Conservation (phyloP, 2,329 filamentous ascomycete genomes). For the Ascochyta koolunga region DNA sequence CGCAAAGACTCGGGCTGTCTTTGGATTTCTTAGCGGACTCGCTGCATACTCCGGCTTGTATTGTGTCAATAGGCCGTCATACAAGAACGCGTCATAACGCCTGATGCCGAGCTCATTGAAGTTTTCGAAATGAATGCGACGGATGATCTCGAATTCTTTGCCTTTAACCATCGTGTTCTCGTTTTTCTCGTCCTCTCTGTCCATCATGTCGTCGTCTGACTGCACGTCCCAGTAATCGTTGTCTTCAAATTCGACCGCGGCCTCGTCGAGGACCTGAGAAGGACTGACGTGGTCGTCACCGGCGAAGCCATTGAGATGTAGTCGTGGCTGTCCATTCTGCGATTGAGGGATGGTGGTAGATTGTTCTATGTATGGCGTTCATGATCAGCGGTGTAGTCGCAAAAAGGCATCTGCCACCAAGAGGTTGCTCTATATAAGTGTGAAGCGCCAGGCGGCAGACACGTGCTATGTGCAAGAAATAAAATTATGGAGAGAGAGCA, state of each 20-base stretch:
- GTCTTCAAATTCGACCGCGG: constrained; percentile 53
- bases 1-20: constrained; percentile 82
- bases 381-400: constrained; percentile 28
- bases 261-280: constrained; percentile 45
- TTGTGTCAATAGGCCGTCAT: constrained; percentile 52
- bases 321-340: constrained; percentile 22
- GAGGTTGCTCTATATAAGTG: neutral
- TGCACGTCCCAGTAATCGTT: constrained; percentile 58
- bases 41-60: constrained; percentile 56
- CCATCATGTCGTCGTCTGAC: constrained; percentile 54
- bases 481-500: constrained; percentile 14
- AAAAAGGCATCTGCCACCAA: neutral
- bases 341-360: constrained; percentile 20
- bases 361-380: constrained; percentile 32
- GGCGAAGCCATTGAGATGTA: constrained; percentile 42
- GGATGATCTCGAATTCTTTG: constrained; percentile 46
- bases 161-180: constrained; percentile 33
- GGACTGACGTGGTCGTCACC: constrained; percentile 49
- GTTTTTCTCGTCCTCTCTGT: constrained; percentile 26
- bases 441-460: constrained; percentile 4
- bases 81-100: constrained; percentile 55
- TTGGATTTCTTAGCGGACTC: constrained; percentile 76
- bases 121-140: constrained; percentile 45
- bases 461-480: neutral
- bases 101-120: constrained; percentile 47